Base-by-base conservation (phyloP, 208 protist genomes). In the Lotmaria passim region DNA sequence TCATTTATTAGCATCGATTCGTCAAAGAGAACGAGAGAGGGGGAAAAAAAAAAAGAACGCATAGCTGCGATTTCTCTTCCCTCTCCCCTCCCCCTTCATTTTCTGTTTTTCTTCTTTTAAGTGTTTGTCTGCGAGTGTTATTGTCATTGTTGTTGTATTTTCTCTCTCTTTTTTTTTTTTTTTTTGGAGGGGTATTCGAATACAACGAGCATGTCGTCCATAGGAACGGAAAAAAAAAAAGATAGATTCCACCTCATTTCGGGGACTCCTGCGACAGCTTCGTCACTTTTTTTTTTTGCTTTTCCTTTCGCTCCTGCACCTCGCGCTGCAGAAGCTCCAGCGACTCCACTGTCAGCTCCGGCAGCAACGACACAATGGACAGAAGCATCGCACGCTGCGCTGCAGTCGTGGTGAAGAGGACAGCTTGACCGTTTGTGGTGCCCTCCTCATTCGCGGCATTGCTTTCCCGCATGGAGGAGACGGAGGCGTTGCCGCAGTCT, bases 381-480 rank as follows among this genome's bases (percentile, higher is more conserved):
- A 81, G 86, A 14, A 97, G 73, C 68, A 98, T 93, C 6, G 90
- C 75, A 24, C 81, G 78, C 72, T 97, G 93, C 15, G 87, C 81
- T 41, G 82, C 75, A 23, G 78, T 69, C 31, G 79, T 84, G 21
- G 81, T 83, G 70, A 79, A 83, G 21, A 81, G 69, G 11, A 85
- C 70, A 15, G 61, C 68, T 17, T 47, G 61, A 30, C 63, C 50
- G 52, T 46, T 77, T 23, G 66, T 36, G 34, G 33, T 71, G 34
- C 69, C 69, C 63, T 90, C 72, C 48, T 83, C 63, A 14, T 57
- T 48, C 33, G 55, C 34, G 5, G 62, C 57, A 15, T 53, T 59
- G 24, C 69, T 34, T 30, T 73, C 53, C 0, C 50, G 60, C 7
- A 47, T 23, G 6, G 61, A 39, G 46, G 46, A 65, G 7, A 55